Evolutionary conservation across 805 yeast genomes (phyloP).

Genomic region (Metschnikowia kunwiensis): DNA sequence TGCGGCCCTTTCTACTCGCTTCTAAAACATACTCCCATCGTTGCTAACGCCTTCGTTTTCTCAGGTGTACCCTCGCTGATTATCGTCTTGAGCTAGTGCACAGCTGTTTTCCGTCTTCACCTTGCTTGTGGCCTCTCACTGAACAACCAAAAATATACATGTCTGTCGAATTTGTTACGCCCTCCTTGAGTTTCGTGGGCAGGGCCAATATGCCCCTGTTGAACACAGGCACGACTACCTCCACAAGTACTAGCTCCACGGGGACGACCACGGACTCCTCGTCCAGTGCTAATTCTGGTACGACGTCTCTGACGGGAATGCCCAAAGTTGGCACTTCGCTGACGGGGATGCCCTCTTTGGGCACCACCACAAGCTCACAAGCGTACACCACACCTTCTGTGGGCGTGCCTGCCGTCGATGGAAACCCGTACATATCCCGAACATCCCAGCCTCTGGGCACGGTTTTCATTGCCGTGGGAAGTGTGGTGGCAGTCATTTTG

Average conservation of each 20-base stretch:
- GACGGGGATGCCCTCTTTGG: slow-evolving; percentile 15
- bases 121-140: too few relatives aligned
- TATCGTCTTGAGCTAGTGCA: too few relatives aligned
- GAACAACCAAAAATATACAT: too few relatives aligned
- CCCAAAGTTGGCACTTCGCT: slow-evolving; percentile 3
- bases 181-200: slow-evolving; percentile 5
- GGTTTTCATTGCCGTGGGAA: slow-evolving; percentile 79
- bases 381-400: slow-evolving; percentile 46
- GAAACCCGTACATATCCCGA: slow-evolving; percentile 63
- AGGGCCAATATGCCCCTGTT: slow-evolving; percentile 7
- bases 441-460: slow-evolving; percentile 65
- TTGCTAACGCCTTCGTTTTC: too few relatives aligned
- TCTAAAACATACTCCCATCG: too few relatives aligned
- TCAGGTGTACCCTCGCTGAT: too few relatives aligned
- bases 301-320: background rate
- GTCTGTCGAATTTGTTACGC: slow-evolving; percentile 1
- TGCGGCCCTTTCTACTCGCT: too few relatives aligned
- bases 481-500: slow-evolving; percentile 58
- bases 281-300: background rate
- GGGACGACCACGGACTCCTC: background rate
- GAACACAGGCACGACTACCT: slow-evolving; percentile 4
- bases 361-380: slow-evolving; percentile 9
- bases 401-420: slow-evolving; percentile 53
- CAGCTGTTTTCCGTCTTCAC: too few relatives aligned
- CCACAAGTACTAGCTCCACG: background rate